Conservation (phyloP, 257 asterid species). For the Rehmannia glutinosa region DNA sequence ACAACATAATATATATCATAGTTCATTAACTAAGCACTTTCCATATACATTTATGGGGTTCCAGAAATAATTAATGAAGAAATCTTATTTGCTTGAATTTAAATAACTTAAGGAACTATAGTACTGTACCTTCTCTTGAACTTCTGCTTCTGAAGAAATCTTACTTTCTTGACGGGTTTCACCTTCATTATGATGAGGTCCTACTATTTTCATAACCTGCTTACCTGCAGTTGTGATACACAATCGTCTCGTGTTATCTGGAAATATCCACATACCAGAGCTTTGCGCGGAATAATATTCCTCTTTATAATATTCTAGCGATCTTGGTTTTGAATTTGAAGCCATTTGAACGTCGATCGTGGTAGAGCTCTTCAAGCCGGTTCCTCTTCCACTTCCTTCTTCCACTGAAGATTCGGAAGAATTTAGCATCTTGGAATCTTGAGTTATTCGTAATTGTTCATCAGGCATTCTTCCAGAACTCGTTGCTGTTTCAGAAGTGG, state of each 20-base stretch:
- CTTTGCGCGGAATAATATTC: conserved; percentile 37
- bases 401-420: conserved; percentile 26
- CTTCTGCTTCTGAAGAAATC: conserved; percentile 25
- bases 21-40: neutral
- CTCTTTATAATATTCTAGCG: conserved; percentile 32
- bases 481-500: conserved; percentile 35
- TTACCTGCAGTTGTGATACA: conserved; percentile 76
- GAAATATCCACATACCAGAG: conserved; percentile 66
- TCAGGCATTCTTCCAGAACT: conserved; percentile 34
- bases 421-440: conserved; percentile 11
- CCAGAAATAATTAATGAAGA: no score
- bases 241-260: conserved; percentile 44
- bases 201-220: conserved; percentile 25
- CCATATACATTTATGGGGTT: neutral
- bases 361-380: conserved; percentile 31
- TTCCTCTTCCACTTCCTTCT: conserved; percentile 34
- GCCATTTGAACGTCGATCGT: conserved; percentile 27
- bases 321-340: conserved; percentile 28
- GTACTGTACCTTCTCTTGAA: conserved; percentile 29
- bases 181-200: conserved; percentile 26
- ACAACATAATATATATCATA: neutral
- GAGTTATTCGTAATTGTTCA: conserved; percentile 23
- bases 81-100: neutral
- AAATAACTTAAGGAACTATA: neutral
- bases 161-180: conserved; percentile 24